Conservation (phyloP, 805 yeast genomes). For the Yarrowia bubula region DNA sequence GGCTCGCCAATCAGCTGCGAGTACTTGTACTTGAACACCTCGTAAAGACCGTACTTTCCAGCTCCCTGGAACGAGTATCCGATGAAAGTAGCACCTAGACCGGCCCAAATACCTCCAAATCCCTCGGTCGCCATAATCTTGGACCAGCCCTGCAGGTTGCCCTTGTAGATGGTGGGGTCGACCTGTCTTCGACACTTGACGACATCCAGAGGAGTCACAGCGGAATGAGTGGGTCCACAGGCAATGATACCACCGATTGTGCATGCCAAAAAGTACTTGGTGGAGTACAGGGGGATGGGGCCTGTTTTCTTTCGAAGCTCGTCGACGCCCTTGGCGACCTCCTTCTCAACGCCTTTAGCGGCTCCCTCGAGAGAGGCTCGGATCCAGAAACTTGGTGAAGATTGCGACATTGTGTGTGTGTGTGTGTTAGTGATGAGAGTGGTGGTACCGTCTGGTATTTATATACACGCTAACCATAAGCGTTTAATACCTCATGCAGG, state of each 20-base stretch:
- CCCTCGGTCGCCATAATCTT: slow-evolving; percentile 75
- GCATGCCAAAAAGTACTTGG: slow-evolving; percentile 65
- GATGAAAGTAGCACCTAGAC: slow-evolving; percentile 86
- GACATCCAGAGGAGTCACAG: slow-evolving; percentile 88
- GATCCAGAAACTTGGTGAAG: slow-evolving; percentile 35
- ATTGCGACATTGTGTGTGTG: background rate
- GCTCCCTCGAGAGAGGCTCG: slow-evolving; percentile 37
- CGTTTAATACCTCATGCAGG: slow-evolving; percentile 1
- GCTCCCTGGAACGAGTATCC: slow-evolving; percentile 97
- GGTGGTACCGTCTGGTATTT: background rate
- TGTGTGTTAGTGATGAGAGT: background rate
- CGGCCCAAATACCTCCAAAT: slow-evolving; percentile 71
- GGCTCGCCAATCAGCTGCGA: slow-evolving; percentile 63
- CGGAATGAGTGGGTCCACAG: slow-evolving; percentile 95
- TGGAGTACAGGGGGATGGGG: slow-evolving; percentile 51
- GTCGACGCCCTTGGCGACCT: slow-evolving; percentile 5
- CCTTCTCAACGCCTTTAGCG: slow-evolving; percentile 39
- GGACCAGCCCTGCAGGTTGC: slow-evolving; percentile 80
- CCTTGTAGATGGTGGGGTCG: slow-evolving; percentile 63
- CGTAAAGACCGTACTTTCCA: slow-evolving; percentile 95
- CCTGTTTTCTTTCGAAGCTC: slow-evolving; percentile 31
- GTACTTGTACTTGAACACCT: slow-evolving; percentile 80
- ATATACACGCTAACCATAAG: background rate
- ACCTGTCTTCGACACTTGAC: slow-evolving; percentile 95
- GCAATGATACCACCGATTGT: slow-evolving; percentile 73